Percentiles rank a stretch among this genome's conserved stretches.
Evolutionary conservation across 2,329 filamentous ascomycete genomes (phyloP).

Genomic region (Monilinia fructicola): DNA sequence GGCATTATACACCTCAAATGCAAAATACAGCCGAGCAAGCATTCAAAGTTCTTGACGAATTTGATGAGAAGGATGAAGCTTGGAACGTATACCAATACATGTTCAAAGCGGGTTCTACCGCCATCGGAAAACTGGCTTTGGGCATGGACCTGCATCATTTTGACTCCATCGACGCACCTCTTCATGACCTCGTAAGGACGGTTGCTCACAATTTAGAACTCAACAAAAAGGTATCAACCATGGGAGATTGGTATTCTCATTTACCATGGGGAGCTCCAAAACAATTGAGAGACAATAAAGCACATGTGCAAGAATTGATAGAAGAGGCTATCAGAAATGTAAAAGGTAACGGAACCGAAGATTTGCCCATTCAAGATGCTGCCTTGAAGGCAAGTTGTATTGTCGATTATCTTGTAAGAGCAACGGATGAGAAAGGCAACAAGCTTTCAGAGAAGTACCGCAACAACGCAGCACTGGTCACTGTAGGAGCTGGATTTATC

Average conservation of each 20-base stretch:
- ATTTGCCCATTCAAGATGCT: slow-evolving; percentile 43
- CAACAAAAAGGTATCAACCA: slow-evolving; percentile 49
- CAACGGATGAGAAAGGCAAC: slow-evolving; percentile 46
- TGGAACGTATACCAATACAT: slow-evolving; percentile 52
- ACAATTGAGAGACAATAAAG: slow-evolving; percentile 29
- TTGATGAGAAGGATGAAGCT: slow-evolving; percentile 37
- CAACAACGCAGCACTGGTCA: slow-evolving; percentile 41
- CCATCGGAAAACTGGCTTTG: slow-evolving; percentile 47
- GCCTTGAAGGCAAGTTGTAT: slow-evolving; percentile 41
- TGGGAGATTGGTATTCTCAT: slow-evolving; percentile 47
- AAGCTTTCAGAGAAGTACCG: slow-evolving; percentile 45
- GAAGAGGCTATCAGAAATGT: slow-evolving; percentile 41
- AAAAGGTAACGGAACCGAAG: slow-evolving; percentile 39
- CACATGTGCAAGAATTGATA: slow-evolving; percentile 44
- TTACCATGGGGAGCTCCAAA: slow-evolving; percentile 49
- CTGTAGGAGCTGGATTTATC: slow-evolving; percentile 48
- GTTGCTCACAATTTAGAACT: slow-evolving; percentile 45
- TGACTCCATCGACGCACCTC: slow-evolving; percentile 41
- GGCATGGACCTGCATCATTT: slow-evolving; percentile 50
- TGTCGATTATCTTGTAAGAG: slow-evolving; percentile 42
- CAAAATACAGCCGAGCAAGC: slow-evolving; percentile 28
- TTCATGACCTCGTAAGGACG: slow-evolving; percentile 45
- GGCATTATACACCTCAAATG: slow-evolving; percentile 36
- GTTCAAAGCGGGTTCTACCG: slow-evolving; percentile 48
- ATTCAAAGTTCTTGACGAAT: slow-evolving; percentile 34